These are phyloP conservation scores for Allium cepa DNA, from an alignment of 106 monocot genomes.

Conservation along the genomic window DNA sequence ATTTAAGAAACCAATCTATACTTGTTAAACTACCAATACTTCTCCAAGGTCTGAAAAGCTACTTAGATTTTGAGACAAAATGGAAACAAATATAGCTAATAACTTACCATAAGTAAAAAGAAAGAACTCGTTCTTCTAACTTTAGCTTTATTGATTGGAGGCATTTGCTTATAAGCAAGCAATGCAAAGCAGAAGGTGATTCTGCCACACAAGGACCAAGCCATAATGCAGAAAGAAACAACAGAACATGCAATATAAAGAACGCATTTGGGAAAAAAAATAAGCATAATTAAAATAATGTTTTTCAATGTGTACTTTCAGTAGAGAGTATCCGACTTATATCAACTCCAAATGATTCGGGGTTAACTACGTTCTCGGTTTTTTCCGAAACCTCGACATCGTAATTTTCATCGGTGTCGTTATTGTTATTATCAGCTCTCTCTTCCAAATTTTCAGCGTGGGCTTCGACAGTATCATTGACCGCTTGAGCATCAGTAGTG, in stretches of 20 bases:
- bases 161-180: too few species aligned
- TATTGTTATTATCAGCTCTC: background rate
- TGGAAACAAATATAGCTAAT: too few species aligned
- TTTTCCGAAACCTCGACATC: constrained; percentile 11
- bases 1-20: too few species aligned
- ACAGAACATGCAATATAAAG: constrained; percentile 5
- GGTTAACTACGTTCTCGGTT: constrained; percentile 21
- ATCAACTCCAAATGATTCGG: constrained; percentile 25
- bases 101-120: too few species aligned
- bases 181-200: too few species aligned
- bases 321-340: constrained; percentile 52
- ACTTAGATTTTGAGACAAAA: too few species aligned
- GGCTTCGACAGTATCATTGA: background rate
- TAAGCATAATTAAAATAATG: constrained; percentile 7
- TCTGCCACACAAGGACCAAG: background rate
- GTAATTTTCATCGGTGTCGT: background rate
- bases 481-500: background rate
- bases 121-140: too few species aligned
- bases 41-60: too few species aligned
- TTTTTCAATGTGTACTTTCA: constrained; percentile 53
- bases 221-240: background rate
- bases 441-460: background rate
- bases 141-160: too few species aligned
- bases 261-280: background rate
- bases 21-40: too few species aligned